Percentiles rank a stretch among this genome's conserved stretches.
These are phyloP conservation scores for Capronia americana DNA, from an alignment of 2,329 filamentous ascomycete genomes.

Conservation along the genomic window DNA sequence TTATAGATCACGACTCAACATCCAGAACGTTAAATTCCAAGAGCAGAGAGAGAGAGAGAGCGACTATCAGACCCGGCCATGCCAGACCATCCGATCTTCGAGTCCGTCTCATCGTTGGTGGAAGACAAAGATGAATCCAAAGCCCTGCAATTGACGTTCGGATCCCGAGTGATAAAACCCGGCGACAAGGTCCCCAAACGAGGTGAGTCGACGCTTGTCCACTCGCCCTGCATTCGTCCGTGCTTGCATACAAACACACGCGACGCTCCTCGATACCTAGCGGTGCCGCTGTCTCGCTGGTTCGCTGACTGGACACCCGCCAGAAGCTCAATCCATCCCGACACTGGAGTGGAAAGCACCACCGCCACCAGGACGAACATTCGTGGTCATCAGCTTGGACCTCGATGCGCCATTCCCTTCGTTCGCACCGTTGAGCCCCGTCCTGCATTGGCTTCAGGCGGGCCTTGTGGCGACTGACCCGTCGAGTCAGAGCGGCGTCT, in stretches of 20 bases:
- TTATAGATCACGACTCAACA: background rate
- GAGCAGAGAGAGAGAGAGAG: background rate
- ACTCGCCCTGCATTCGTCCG: background rate
- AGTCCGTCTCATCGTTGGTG: constrained; percentile 10
- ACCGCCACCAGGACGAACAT: constrained; percentile 30
- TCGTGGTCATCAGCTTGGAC: constrained; percentile 42
- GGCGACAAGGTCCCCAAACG: constrained; percentile 19
- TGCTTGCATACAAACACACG: constrained; percentile 12
- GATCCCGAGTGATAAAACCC: constrained; percentile 6
- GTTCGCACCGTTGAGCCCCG: constrained; percentile 41
- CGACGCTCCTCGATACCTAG: background rate
- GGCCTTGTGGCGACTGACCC: constrained; percentile 29
- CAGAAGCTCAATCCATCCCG: constrained; percentile 14
- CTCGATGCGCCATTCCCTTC: constrained; percentile 45
- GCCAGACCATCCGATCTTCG: constrained; percentile 11
- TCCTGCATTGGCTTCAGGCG: constrained; percentile 46
- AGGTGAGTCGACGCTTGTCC: constrained; percentile 14
- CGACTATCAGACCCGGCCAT: background rate
- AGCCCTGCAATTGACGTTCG: constrained; percentile 7
- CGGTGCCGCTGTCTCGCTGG: background rate
- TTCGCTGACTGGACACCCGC: background rate
- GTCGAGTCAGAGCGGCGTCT: background rate
- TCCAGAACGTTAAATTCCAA: background rate
- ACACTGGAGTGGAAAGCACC: constrained; percentile 9
- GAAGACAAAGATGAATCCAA: constrained; percentile 6